Conservation (phyloP, 1,139 yeast genomes). For the Yamadazyma epiphylla region DNA sequence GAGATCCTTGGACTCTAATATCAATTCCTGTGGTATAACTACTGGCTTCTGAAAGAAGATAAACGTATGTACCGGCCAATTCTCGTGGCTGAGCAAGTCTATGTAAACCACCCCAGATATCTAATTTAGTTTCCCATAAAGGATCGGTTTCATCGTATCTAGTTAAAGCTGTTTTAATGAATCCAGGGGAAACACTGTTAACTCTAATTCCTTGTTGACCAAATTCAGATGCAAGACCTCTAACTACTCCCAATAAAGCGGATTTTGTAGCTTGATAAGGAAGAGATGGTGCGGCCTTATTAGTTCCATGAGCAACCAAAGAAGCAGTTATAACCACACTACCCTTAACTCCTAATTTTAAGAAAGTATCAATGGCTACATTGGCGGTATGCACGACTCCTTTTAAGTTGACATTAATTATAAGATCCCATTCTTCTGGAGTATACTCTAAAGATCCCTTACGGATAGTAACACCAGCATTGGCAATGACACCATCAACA, state of each 20-base stretch:
- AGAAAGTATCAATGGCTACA: constrained; percentile 24
- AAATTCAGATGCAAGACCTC: constrained; percentile 51
- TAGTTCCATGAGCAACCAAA: constrained; percentile 52
- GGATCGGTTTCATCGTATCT: constrained; percentile 30
- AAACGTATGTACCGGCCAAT: constrained; percentile 37
- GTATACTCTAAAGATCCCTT: constrained; percentile 53
- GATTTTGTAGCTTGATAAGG: constrained; percentile 52
- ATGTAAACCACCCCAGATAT: constrained; percentile 13
- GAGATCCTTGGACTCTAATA: constrained; percentile 28
- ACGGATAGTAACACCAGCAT: constrained; percentile 83
- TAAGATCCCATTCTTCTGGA: constrained; percentile 46
- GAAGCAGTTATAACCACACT: constrained; percentile 59
- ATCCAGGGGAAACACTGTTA: constrained; percentile 54
- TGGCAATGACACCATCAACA: constrained; percentile 77
- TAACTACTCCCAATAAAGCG: constrained; percentile 49
- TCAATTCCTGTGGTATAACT: constrained; percentile 42
- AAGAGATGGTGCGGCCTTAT: constrained; percentile 40
- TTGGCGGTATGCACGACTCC: constrained; percentile 57
- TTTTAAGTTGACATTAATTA: constrained; percentile 50
- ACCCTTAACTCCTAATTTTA: constrained; percentile 37
- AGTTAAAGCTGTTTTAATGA: constrained; percentile 48
- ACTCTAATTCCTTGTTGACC: constrained; percentile 47
- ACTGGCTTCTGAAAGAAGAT: constrained; percentile 34
- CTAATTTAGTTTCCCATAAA: constrained; percentile 27
- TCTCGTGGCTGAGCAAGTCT: constrained; percentile 36